Percentiles rank a stretch among this genome's conserved stretches.
These are phyloP conservation scores for Vachellia pachyceras DNA, from an alignment of 306 rosid species.

Conservation along the genomic window DNA sequence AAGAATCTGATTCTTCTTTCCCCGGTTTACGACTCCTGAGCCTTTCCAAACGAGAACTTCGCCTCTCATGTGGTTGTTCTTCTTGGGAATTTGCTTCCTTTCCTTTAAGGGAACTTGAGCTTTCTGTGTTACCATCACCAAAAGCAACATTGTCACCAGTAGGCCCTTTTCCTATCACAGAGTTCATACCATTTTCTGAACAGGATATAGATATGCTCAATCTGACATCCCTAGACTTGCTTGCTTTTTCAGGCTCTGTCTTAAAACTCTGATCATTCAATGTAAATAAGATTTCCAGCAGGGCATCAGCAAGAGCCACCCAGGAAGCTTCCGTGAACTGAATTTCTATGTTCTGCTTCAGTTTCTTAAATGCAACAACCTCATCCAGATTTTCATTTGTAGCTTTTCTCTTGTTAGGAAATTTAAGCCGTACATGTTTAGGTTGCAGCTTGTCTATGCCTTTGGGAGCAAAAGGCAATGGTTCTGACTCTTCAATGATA, in stretches of 20 bases:
- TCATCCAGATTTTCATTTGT: constrained; percentile 59
- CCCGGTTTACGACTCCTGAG: constrained; percentile 96
- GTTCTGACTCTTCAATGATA: constrained; percentile 81
- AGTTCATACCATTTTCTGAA: constrained; percentile 56
- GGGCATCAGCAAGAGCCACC: constrained; percentile 78
- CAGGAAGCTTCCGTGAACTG: constrained; percentile 79
- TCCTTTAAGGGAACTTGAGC: constrained; percentile 57
- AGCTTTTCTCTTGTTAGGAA: constrained; percentile 83
- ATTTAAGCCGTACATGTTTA: constrained; percentile 84
- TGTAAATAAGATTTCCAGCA: constrained; percentile 66
- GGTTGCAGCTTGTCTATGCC: constrained; percentile 98
- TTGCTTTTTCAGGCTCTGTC: constrained; percentile 44
- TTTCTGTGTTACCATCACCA: constrained; percentile 61
- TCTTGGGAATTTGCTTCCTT: constrained; percentile 67
- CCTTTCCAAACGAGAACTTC: constrained; percentile 96
- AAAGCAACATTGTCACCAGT: constrained; percentile 44
- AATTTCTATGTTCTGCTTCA: constrained; percentile 73
- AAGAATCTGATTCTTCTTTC: constrained; percentile 83
- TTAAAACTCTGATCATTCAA: constrained; percentile 48
- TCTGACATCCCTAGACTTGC: constrained; percentile 73
- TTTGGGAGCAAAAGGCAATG: constrained; percentile 85
- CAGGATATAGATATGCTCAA: constrained; percentile 60
- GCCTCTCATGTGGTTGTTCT: constrained; percentile 90
- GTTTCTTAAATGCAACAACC: constrained; percentile 65
- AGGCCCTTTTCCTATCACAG: constrained; percentile 58